These are phyloP conservation scores for Avena atlantica DNA, from an alignment of 176 grass and related monocot genomes.

Conservation along the genomic window DNA sequence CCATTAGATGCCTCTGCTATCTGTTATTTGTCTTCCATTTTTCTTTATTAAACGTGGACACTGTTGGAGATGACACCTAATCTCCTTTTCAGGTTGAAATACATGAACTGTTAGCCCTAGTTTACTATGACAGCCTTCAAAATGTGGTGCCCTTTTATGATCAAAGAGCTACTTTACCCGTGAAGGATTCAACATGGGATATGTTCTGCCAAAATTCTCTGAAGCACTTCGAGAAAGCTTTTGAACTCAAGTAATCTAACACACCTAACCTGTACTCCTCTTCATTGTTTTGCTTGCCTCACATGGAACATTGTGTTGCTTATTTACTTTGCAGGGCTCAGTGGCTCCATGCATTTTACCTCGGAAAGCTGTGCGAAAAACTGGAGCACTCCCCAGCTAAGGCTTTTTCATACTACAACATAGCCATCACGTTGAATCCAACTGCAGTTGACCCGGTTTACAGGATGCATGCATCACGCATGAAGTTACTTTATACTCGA, in stretches of 20 bases:
- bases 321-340: conserved; percentile 63
- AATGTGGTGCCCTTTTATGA: conserved; percentile 99
- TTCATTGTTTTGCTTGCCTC: conserved; percentile 31
- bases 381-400: conserved; percentile 72
- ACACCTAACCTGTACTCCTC: conserved; percentile 23
- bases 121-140: conserved; percentile 94
- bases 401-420: conserved; percentile 86
- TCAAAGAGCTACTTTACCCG: conserved; percentile 85
- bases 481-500: conserved; percentile 94
- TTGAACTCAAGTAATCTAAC: conserved; percentile 77
- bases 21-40: conserved; percentile 8
- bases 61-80: conserved; percentile 19
- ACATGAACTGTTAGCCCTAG: conserved; percentile 92
- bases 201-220: conserved; percentile 81
- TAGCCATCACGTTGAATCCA: conserved; percentile 79
- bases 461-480: conserved; percentile 91
- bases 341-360: conserved; percentile 98
- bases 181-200: conserved; percentile 84
- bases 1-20: conserved; percentile 27
- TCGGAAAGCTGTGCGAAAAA: conserved; percentile 98
- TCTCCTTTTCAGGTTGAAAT: conserved; percentile 72
- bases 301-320: conserved; percentile 37
- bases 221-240: conserved; percentile 94
- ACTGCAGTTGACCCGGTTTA: conserved; percentile 95
- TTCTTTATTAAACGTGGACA: conserved; percentile 26